Evolutionary conservation across 108 stramenopile species (phyloP), one percentile per base, ranked within the genome.

Genomic region (Asterionellopsis glacialis): DNA sequence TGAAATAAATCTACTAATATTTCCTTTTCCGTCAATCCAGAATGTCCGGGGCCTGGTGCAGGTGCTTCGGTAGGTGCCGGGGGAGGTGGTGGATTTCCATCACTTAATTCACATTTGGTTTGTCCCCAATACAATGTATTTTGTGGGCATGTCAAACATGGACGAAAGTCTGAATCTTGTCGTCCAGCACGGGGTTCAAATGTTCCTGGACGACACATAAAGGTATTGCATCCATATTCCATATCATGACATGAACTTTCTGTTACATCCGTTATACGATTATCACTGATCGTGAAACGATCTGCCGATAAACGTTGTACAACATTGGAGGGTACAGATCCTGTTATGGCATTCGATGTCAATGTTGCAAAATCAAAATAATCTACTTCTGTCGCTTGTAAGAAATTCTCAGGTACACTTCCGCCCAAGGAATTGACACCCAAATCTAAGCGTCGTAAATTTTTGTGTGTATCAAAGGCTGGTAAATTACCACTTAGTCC

Each of bases 201-300:
- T 10, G 68, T 79, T 7, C 78, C 81, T 13, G 69, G 59, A 1
- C 81, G 86, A 61, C 92, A 93, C 23, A 93, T 65, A 67, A 93
- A 79, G 9, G 82, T 87, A 64, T 88, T 80, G 44, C 92, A 93
- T 19, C 75, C 67, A 58, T 75, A 70, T 49, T 68, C 15, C 14
- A 11, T 26, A 72, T 74, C 12, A 83, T 41, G n/a, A 41, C 72
- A 51, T 24, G 56, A 40, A 38, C 72, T 22, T 19, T 16, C 19
- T 19, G 16, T 21, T 19, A 78, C 68, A 38, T n/a, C 58, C 27
- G 56, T 49, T 23, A 82, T 52, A 15, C 26, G 21, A 26, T 54
- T 54, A 22, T 54, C 26, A n/a, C 22, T 22, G 9, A 54, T 4
- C 25, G 22, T 10, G 3, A 54, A 27, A 4, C 5, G 15, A 54